A percentile compares a stretch with the other conserved stretches of the same genome.
Evolutionary conservation across 805 yeast genomes (phyloP).

Genomic region (Ogataea sp.): DNA sequence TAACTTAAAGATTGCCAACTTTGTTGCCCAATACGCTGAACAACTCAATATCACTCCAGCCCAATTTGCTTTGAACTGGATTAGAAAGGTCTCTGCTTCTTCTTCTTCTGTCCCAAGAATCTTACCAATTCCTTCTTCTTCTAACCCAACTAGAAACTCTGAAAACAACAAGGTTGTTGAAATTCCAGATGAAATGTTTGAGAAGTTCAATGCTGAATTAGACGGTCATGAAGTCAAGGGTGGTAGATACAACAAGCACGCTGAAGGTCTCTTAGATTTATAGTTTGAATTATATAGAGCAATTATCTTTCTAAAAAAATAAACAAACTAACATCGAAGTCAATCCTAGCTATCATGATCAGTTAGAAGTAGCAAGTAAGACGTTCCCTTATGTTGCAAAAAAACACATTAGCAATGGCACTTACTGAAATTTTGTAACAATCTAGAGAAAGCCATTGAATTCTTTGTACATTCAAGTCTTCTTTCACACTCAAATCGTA

Average conservation of each 20-base stretch:
- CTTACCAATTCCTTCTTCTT: constrained; percentile 77
- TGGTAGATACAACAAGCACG: constrained; percentile 13
- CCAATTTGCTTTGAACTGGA: constrained; percentile 64
- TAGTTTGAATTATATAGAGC: too few species aligned
- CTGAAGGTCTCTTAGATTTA: not conserved
- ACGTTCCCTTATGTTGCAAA: too few species aligned
- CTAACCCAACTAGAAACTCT: constrained; percentile 48
- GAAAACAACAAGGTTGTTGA: constrained; percentile 46
- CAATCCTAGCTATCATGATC: too few species aligned
- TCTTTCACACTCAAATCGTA: too few species aligned
- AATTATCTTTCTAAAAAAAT: not conserved
- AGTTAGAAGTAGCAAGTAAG: too few species aligned
- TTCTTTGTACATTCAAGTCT: too few species aligned
- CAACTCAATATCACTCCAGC: constrained; percentile 42
- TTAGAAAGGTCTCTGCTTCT: not conserved
- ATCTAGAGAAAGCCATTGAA: too few species aligned
- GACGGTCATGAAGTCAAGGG: constrained; percentile 42
- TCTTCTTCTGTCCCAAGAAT: constrained; percentile 35
- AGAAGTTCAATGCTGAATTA: constrained; percentile 31
- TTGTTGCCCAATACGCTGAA: constrained; percentile 42
- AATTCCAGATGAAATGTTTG: constrained; percentile 51
- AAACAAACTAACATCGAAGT: not conserved
- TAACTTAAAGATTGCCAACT: constrained; percentile 43
- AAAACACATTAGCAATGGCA: too few species aligned
- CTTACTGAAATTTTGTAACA: too few species aligned